Conservation (phyloP, 1,139 yeast species). For the Yamadazyma trypodendri region DNA sequence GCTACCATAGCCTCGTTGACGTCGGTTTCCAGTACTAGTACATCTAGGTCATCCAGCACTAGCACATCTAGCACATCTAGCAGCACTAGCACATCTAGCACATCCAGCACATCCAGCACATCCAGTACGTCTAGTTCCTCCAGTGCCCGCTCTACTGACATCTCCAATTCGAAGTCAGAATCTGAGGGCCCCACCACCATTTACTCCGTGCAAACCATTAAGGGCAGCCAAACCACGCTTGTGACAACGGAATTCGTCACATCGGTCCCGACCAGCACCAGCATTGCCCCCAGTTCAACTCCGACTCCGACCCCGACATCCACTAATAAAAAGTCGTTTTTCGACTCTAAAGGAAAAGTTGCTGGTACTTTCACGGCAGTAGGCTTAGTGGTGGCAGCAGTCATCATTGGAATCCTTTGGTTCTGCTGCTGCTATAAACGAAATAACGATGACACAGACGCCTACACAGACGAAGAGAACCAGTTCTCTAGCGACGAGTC, state of each 20-base stretch:
- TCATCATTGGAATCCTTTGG: conserved; percentile 33
- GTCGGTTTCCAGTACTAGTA: conserved; percentile 4
- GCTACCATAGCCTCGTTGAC: background rate
- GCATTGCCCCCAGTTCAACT: conserved; percentile 8
- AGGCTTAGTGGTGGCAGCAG: conserved; percentile 50
- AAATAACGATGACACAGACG: conserved; percentile 24
- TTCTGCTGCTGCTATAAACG: conserved; percentile 34
- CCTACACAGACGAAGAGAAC: conserved; percentile 41
- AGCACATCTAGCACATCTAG: background rate
- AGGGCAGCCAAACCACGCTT: conserved; percentile 21
- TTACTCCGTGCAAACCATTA: conserved; percentile 26
- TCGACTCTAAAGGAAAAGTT: conserved; percentile 60
- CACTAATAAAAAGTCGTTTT: conserved; percentile 32
- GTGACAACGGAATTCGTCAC: conserved; percentile 24
- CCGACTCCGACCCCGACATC: conserved; percentile 5
- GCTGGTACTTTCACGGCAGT: conserved; percentile 76
- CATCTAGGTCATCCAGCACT: no score
- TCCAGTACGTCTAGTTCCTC: no score
- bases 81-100: conserved; percentile 7
- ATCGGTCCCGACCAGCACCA: background rate
- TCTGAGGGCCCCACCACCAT: conserved; percentile 18
- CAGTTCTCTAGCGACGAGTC: conserved; percentile 21
- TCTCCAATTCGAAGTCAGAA: background rate
- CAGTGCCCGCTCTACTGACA: no score
- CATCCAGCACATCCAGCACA: conserved; percentile 15